These are phyloP conservation scores for Fagopyrum tataricum DNA, from an alignment of 148 eudicot species.

Conservation along the genomic window DNA sequence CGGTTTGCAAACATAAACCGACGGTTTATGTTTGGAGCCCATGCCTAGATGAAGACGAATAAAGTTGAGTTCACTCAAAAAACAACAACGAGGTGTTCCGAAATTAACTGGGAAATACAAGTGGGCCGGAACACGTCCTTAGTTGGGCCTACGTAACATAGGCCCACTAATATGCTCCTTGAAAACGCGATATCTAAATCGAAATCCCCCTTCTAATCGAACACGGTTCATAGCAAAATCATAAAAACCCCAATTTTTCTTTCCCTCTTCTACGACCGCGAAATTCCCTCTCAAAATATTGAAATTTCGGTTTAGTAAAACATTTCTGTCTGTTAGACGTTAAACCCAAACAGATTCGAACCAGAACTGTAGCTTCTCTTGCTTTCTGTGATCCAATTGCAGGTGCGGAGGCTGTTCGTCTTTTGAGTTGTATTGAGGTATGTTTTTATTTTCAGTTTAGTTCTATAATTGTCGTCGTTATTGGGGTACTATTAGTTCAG, in stretches of 20 bases:
- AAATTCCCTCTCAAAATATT: constrained; percentile 9
- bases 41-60: no score
- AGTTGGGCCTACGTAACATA: background rate
- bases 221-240: constrained; percentile 3
- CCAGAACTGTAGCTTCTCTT: background rate
- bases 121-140: background rate
- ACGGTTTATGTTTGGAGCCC: no score
- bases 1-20: no score
- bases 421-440: background rate
- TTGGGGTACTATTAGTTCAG: background rate
- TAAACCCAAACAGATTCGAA: background rate
- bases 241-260: background rate
- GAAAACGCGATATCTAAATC: background rate
- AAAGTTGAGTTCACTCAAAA: no score
- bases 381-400: background rate
- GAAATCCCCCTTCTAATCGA: background rate
- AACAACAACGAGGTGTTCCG: background rate
- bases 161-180: background rate
- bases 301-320: background rate
- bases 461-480: background rate
- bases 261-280: constrained; percentile 7
- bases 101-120: background rate
- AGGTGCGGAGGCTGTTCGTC: background rate
- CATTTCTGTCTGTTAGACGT: background rate
- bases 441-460: background rate